Percentiles rank a stretch among this genome's conserved stretches.
phyloP scores from a whole-genome alignment of 2,329 filamentous ascomycete genomes.

The Sporothrix brunneoviolacea region DNA sequence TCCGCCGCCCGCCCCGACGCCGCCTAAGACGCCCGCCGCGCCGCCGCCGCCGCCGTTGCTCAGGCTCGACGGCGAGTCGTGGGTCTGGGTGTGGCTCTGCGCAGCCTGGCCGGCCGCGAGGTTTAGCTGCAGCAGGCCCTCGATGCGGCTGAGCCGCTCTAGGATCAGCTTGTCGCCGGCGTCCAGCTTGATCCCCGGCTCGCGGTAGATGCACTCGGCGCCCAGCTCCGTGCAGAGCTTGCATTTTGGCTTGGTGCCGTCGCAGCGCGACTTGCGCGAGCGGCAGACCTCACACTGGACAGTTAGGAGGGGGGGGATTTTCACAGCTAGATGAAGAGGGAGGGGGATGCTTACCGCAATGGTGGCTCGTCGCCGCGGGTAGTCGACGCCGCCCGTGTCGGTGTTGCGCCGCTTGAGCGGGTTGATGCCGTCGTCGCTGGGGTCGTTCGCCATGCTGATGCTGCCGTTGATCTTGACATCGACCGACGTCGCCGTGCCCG shows the following conservation, averaged over 20 bases:
- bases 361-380: constrained; percentile 57
- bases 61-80: constrained; percentile 54
- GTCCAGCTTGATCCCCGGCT: constrained; percentile 81
- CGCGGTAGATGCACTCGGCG: constrained; percentile 76
- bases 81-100: constrained; percentile 31
- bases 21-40: constrained; percentile 17
- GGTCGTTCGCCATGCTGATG: constrained; percentile 13
- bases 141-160: constrained; percentile 70
- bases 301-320: constrained; percentile 10
- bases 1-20: constrained; percentile 51
- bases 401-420: constrained; percentile 57
- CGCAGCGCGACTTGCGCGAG: constrained; percentile 71
- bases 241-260: constrained; percentile 75
- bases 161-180: constrained; percentile 81
- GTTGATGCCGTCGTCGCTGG: constrained; percentile 48
- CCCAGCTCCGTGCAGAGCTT: constrained; percentile 76
- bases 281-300: constrained; percentile 71
- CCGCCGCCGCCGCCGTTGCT: constrained; percentile 48
- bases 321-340: constrained; percentile 14
- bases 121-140: constrained; percentile 68
- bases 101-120: constrained; percentile 44
- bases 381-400: constrained; percentile 51
- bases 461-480: constrained; percentile 24
- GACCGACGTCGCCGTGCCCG: constrained; percentile 19
- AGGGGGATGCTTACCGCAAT: constrained; percentile 50